A percentile compares a stretch with the other conserved stretches of the same genome.
Conservation (phyloP, 225 moss, liverwort and hornwort species). For the Sphagnum contortum region DNA sequence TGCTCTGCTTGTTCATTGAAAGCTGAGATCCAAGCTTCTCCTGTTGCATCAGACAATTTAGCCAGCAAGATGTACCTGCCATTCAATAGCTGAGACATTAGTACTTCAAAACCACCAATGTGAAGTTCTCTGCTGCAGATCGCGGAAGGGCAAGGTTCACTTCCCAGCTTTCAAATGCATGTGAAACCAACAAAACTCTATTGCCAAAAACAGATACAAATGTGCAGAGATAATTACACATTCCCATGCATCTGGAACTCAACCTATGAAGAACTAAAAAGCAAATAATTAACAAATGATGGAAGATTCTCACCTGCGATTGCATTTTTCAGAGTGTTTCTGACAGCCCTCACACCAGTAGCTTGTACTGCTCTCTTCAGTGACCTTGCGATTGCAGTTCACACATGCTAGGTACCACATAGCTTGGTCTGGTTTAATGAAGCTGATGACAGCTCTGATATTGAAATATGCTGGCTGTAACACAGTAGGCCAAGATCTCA, state of each 20-base stretch:
- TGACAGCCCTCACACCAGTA: slow-evolving; percentile 96
- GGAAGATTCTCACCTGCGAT: slow-evolving; percentile 34
- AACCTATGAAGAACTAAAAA: too few relatives aligned
- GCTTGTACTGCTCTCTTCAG: slow-evolving; percentile 30
- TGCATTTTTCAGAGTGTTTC: slow-evolving; percentile 50
- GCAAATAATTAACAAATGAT: too few relatives aligned
- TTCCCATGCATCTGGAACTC: too few relatives aligned
- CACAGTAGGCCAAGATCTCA: too few relatives aligned
- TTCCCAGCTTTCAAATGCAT: too few relatives aligned
- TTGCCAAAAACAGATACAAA: too few relatives aligned
- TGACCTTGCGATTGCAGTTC: slow-evolving; percentile 62
- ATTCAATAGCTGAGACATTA: background rate
- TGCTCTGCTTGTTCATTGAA: slow-evolving; percentile 87
- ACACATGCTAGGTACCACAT: slow-evolving; percentile 98
- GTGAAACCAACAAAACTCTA: too few relatives aligned
- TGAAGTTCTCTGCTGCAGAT: too few relatives aligned
- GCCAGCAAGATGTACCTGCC: slow-evolving; percentile 79
- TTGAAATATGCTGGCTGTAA: slow-evolving; percentile 67
- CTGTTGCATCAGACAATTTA: slow-evolving; percentile 64
- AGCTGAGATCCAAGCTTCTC: slow-evolving; percentile 83
- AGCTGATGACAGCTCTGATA: slow-evolving; percentile 77
- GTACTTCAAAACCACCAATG: too few relatives aligned
- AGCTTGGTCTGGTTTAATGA: slow-evolving; percentile 94
- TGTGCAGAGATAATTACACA: too few relatives aligned
- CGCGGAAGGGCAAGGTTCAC: too few relatives aligned